Base-by-base conservation (phyloP, 2,329 filamentous ascomycete species). In the Torrubiellomyces zombiae region DNA sequence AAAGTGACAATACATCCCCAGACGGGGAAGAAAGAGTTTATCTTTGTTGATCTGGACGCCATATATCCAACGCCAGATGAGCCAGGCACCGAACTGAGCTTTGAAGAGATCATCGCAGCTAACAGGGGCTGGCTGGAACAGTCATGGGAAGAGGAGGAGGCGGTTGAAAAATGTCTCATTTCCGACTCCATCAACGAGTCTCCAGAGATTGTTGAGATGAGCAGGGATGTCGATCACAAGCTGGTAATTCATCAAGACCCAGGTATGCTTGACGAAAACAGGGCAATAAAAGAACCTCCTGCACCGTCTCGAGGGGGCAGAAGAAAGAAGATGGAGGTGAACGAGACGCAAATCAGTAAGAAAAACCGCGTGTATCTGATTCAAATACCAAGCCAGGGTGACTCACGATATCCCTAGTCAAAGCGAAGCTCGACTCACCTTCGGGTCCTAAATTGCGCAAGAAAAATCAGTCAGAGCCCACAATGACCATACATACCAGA, bases 401-500 rank as follows among this genome's bases (percentile, higher is more conserved):
- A n/a, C n/a, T n/a, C n/a, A n/a, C 9, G 7, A 19, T 14, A 32
- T 37, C 86, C 16, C 32, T 37, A 89, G 82, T 95, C 50, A 89
- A 92, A 60, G 77, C 83, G 29, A 94, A 94, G 39, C 59, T 95
- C 27, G 81, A 89, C 41, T 94, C 86, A 2, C 86, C 85, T 0
- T 79, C 79, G 1, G 69, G 74, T n/a, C 73, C 72, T 4, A 95
- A 91, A 49, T 63, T 86, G 28, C 77, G 75, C 35, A 80, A 80
- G 48, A 89, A 78, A 47, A 74, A 73, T 37, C 36, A 51, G 3
- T 57, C 64, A 25, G 86, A 95, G 49, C 80, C 85, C n/a, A 98
- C 89, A 2, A 94, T 98, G 85, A 98, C 89, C 1, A 69, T 98
- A 36, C 83, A 95, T 44, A 98, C 89, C 9, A 80, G 71, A 39